These are phyloP conservation scores for Argentina anserina DNA, from an alignment of 306 rosid genomes.

Conservation along the genomic window DNA sequence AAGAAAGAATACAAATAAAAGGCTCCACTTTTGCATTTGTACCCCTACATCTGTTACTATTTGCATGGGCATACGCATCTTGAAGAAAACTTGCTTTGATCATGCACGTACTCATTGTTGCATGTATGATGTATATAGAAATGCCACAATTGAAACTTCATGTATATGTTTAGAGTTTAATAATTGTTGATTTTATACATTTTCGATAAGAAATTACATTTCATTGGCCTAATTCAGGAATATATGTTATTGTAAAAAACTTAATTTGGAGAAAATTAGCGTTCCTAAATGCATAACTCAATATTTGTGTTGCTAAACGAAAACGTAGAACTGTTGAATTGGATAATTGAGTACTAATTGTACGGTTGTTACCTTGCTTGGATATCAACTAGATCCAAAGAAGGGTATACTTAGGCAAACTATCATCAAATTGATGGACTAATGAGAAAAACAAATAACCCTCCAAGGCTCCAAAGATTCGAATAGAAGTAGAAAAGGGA, in stretches of 20 bases:
- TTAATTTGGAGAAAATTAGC: too few relatives aligned
- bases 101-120: not conserved
- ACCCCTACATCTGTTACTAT: not conserved
- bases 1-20: conserved; percentile 3
- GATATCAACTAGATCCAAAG: not conserved
- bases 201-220: too few relatives aligned
- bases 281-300: too few relatives aligned
- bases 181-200: too few relatives aligned
- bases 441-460: not conserved
- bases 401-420: not conserved
- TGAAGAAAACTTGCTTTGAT: not conserved
- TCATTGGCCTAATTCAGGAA: too few relatives aligned
- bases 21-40: not conserved
- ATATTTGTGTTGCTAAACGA: too few relatives aligned
- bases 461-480: not conserved
- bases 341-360: not conserved
- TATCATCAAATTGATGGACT: not conserved
- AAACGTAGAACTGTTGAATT: too few relatives aligned
- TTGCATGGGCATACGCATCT: not conserved
- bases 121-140: not conserved
- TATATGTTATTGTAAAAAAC: too few relatives aligned
- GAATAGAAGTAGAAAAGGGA: not conserved
- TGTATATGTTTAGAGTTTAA: too few relatives aligned
- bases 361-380: not conserved
- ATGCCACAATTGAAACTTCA: not conserved